phyloP scores from a whole-genome alignment of 805 yeast genomes.

The Schizosaccharomyces octosporus region DNA sequence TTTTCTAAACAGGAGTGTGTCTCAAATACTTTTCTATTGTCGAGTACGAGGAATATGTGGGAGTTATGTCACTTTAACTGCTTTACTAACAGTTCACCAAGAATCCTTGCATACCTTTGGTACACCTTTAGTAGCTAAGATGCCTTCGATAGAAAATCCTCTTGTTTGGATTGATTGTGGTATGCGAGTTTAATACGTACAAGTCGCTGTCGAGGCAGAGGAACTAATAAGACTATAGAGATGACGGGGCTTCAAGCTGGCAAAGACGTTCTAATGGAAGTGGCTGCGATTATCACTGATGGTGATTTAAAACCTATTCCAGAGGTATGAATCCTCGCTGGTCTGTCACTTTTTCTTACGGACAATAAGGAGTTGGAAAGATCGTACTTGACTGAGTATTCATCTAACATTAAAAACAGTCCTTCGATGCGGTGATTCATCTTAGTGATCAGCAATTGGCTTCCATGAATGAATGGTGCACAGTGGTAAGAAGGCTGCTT shows the following conservation, averaged over 20 bases:
- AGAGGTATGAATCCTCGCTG: neutral
- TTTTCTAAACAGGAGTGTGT: too few relatives aligned
- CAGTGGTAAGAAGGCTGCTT: neutral
- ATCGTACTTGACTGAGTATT: too few relatives aligned
- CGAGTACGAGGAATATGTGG: too few relatives aligned
- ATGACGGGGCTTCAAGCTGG: constrained; percentile 83
- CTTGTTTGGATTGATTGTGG: constrained; percentile 2
- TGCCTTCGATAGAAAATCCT: neutral
- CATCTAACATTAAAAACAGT: constrained; percentile 7
- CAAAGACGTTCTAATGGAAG: constrained; percentile 69
- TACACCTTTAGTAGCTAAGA: neutral
- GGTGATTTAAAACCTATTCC: constrained; percentile 18
- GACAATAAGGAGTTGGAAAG: too few relatives aligned
- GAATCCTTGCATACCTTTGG: too few relatives aligned
- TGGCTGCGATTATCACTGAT: constrained; percentile 77
- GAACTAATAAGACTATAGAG: constrained; percentile 5
- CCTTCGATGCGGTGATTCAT: constrained; percentile 57
- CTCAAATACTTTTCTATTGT: too few relatives aligned
- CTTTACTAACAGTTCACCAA: too few relatives aligned
- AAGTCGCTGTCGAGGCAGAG: neutral
- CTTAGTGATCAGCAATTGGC: constrained; percentile 36
- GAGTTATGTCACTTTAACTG: too few relatives aligned
- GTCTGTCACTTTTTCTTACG: too few relatives aligned
- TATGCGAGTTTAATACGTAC: neutral
- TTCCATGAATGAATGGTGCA: constrained; percentile 72